Evolutionary conservation across 2,329 filamentous ascomycete genomes (phyloP).

Genomic region (Nemania abortiva): DNA sequence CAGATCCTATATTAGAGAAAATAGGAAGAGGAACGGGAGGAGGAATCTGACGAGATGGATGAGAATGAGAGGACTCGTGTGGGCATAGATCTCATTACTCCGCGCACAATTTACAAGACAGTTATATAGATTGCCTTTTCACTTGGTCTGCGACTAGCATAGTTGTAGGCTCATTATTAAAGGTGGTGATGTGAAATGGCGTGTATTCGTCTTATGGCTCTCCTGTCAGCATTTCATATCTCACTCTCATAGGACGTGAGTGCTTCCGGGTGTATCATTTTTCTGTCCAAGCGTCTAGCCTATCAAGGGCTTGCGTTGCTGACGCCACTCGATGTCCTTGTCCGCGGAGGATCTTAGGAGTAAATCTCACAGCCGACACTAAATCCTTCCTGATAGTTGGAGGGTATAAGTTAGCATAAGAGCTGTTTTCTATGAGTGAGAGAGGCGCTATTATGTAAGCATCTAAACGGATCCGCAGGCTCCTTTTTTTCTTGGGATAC

Average conservation of each 20-base stretch:
- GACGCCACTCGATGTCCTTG: background rate
- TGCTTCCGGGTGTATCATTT: background rate
- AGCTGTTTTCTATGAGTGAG: background rate
- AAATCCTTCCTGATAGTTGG: background rate
- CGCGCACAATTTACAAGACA: background rate
- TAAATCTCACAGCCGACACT: background rate
- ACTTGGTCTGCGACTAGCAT: background rate
- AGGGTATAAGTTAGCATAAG: background rate
- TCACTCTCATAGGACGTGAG: background rate
- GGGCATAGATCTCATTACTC: background rate
- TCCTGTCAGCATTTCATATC: background rate
- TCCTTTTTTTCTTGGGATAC: background rate
- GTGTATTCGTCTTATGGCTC: background rate
- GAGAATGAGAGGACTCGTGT: background rate
- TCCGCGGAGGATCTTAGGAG: background rate
- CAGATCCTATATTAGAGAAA: background rate
- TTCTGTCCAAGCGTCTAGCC: background rate
- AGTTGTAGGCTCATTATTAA: background rate
- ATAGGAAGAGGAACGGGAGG: background rate
- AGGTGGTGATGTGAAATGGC: background rate
- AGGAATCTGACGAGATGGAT: too few relatives aligned
- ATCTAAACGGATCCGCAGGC: background rate
- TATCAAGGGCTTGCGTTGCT: background rate
- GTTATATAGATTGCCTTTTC: background rate
- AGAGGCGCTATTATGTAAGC: conserved; percentile 1